Evolutionary conservation across 1,284 basidiomycete genomes (phyloP).

Genomic region (Neolentinus lepideus): DNA sequence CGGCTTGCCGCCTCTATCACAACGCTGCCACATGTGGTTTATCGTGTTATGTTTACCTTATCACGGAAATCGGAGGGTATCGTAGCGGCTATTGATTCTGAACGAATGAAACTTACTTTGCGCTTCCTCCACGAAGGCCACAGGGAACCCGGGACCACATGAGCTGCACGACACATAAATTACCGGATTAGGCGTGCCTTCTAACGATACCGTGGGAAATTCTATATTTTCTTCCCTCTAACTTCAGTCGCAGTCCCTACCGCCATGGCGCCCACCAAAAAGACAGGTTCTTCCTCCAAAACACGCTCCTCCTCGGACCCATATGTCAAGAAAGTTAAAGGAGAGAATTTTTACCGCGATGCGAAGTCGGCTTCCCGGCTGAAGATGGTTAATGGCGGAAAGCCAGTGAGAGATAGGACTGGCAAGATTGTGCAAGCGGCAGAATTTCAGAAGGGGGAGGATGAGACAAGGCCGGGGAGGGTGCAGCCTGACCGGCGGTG

Average conservation of each 20-base stretch:
- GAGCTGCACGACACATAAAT: no score
- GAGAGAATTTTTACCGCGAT: conserved; percentile 92
- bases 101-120: no score
- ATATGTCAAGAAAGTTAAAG: conserved; percentile 71
- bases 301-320: conserved; percentile 41
- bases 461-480: conserved; percentile 80
- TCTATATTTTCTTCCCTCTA: conserved; percentile 1
- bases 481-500: conserved; percentile 91
- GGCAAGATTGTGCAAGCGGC: conserved; percentile 90
- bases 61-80: no score
- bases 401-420: conserved; percentile 81
- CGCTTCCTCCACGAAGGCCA: no score
- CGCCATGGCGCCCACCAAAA: conserved; percentile 50
- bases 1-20: no score
- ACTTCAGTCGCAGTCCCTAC: conserved; percentile 3
- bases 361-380: conserved; percentile 77
- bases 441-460: conserved; percentile 88
- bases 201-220: background rate
- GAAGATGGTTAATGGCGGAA: conserved; percentile 89
- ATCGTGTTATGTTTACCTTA: no score
- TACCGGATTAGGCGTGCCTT: background rate
- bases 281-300: conserved; percentile 35
- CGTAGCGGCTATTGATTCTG: no score
- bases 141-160: no score
- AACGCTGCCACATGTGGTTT: no score